Base-by-base conservation (phyloP, 176 grass and related monocot species). In the Rhynchospora breviuscula region DNA sequence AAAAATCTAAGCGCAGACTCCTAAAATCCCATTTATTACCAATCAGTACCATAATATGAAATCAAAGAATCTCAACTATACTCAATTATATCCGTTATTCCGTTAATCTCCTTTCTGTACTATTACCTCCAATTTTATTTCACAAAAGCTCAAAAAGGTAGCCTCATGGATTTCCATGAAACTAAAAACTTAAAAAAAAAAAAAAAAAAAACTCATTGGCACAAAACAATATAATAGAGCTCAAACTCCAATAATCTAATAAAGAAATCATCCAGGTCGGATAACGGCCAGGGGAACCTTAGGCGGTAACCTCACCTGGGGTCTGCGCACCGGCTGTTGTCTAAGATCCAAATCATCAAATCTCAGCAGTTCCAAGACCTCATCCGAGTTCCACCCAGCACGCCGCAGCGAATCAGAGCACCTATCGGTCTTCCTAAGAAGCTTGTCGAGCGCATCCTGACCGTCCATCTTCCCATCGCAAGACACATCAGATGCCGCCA, bases 331-430 rank as follows among this genome's bases (percentile, higher is more conserved):
- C 74, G 77, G 83, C 72, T 26, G 13, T 31, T 13, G 76, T 40
- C 3, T 40, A 21, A 12, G 84, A 79, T 0, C 29, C 78, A 59
- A 91, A 78, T 18, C 22, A 22, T 59, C 83, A 29, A 86, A 67
- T 0, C 91, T 88, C 0, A 97, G 86, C 56, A 76, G 57, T n/a
- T 94, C 91, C 76, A 84, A 87, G 59, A 97, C 89, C 56, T 97
- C 94, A 72, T 94, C 94, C 40, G 85, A 87, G 11, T 21, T 67
- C 94, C 94, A 97, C 43, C 94, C 91, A 52, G 79, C 93, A 60
- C 62, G 81, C 10, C 75, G 63, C 21, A 95, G 87, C 67, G 88
- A 89, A 54, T 54, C 85, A 60, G 88, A 92, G 57, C 93, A 95
- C 79, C 85, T 26, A 84, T 92, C 94, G 0, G 90, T 86, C 26